Conservation (phyloP, 2,329 filamentous ascomycete species). For the Penicillium sp. region DNA sequence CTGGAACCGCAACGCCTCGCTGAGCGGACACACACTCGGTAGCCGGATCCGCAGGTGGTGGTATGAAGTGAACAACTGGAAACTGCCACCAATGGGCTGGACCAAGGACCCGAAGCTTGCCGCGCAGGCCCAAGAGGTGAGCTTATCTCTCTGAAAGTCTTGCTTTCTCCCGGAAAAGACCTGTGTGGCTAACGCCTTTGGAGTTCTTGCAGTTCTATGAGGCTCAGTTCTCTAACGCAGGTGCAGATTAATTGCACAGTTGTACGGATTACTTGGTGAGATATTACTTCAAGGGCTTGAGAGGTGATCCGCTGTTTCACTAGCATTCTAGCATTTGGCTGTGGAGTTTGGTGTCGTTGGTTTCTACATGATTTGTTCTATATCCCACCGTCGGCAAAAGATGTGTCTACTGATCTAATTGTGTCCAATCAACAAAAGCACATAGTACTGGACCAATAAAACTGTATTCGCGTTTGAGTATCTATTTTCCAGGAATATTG, state of each 20-base stretch:
- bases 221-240: constrained; percentile 33
- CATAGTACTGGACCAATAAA: neutral
- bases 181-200: constrained; percentile 26
- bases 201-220: constrained; percentile 38
- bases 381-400: constrained; percentile 10
- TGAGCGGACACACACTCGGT: constrained; percentile 72
- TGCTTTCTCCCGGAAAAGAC: constrained; percentile 1
- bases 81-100: constrained; percentile 50
- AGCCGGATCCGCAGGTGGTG: constrained; percentile 83
- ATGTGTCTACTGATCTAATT: neutral
- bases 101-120: constrained; percentile 32
- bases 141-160: constrained; percentile 12
- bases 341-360: constrained; percentile 2
- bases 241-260: constrained; percentile 24
- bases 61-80: constrained; percentile 93
- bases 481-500: neutral
- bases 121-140: constrained; percentile 44
- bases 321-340: constrained; percentile 22
- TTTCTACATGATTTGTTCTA: constrained; percentile 9
- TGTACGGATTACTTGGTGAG: neutral
- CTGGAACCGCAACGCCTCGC: constrained; percentile 75
- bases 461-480: neutral
- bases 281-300: neutral
- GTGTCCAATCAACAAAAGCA: neutral
- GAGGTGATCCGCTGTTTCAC: neutral